Percentiles rank a stretch among this genome's conserved stretches.
phyloP scores from a whole-genome alignment of 371 early-diverging fungal genomes.

The Syncephalastrum racemosum region DNA sequence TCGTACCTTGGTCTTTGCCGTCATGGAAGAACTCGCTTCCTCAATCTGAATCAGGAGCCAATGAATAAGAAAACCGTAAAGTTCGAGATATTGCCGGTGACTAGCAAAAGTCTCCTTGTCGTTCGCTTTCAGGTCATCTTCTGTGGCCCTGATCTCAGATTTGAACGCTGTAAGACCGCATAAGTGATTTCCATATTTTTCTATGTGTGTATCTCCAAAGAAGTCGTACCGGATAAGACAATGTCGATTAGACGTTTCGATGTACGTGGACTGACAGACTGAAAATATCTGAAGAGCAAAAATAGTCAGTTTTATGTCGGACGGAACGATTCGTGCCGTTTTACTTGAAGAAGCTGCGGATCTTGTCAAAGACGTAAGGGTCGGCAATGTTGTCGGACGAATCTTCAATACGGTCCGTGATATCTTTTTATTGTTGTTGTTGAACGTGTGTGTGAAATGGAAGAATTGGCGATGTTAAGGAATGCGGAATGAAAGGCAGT shows the following conservation, averaged over 20 bases:
- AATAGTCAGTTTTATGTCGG: slow-evolving; percentile 1
- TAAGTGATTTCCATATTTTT: slow-evolving; percentile 3
- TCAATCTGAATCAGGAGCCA: slow-evolving; percentile 72
- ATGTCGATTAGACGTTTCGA: slow-evolving; percentile 55
- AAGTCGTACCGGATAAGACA: slow-evolving; percentile 60
- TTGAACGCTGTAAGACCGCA: slow-evolving; percentile 53
- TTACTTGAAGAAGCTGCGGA: slow-evolving; percentile 76
- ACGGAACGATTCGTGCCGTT: background rate
- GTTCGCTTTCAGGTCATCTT: slow-evolving; percentile 59
- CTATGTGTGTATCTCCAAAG: background rate
- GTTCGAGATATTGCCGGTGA: slow-evolving; percentile 66
- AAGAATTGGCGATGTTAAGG: background rate
- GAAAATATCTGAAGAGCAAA: slow-evolving; percentile 28
- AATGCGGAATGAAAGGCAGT: too few relatives aligned
- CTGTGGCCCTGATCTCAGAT: slow-evolving; percentile 58
- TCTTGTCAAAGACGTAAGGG: slow-evolving; percentile 55
- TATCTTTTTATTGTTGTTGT: slow-evolving; percentile 34
- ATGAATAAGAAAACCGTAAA: slow-evolving; percentile 75
- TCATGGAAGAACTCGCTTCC: slow-evolving; percentile 42
- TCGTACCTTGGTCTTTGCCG: slow-evolving; percentile 34
- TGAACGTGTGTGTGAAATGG: background rate
- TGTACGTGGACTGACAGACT: slow-evolving; percentile 32
- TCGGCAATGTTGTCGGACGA: slow-evolving; percentile 57
- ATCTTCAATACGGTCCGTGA: slow-evolving; percentile 64
- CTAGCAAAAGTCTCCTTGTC: slow-evolving; percentile 67